Percentiles rank a stretch among this genome's conserved stretches.
These are phyloP conservation scores for Leucosporidium creatinivorum DNA, from an alignment of 768 basidiomycete species.

Conservation along the genomic window DNA sequence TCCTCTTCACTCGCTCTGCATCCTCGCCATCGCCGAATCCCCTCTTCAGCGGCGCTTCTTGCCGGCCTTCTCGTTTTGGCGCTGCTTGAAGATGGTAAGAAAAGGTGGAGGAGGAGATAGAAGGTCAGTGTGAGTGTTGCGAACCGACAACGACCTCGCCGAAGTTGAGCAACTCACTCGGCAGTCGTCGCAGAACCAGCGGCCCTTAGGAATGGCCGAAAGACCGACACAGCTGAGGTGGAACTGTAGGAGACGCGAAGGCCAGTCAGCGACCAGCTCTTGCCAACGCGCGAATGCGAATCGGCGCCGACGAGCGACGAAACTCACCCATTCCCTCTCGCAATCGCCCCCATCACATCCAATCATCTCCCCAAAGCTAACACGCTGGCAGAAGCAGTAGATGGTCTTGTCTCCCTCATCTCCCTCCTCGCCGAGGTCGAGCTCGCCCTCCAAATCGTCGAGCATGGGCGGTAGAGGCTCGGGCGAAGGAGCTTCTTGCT, in stretches of 20 bases:
- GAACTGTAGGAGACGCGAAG: constrained; percentile 10
- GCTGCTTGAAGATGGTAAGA: not conserved
- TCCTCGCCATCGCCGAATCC: not conserved
- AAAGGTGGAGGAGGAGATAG: not conserved
- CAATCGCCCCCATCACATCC: constrained; percentile 31
- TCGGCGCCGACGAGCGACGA: not conserved
- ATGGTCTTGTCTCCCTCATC: constrained; percentile 32
- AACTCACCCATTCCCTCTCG: constrained; percentile 32
- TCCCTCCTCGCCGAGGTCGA: constrained; percentile 18
- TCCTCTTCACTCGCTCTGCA: too few relatives aligned
- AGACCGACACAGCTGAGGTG: constrained; percentile 32
- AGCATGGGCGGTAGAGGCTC: not conserved
- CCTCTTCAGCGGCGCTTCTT: not conserved
- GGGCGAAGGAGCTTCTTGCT: constrained; percentile 2
- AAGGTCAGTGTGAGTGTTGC: not conserved
- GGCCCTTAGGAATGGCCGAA: constrained; percentile 30
- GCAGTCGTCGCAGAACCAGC: constrained; percentile 33
- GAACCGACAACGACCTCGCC: not conserved
- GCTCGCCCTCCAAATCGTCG: constrained; percentile 14
- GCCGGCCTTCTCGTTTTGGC: not conserved
- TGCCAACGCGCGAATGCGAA: too few relatives aligned
- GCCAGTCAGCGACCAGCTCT: not conserved
- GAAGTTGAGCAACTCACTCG: not conserved
- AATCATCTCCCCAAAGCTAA: constrained; percentile 35
- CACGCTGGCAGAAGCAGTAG: constrained; percentile 32